A percentile compares a stretch with the other conserved stretches of the same genome.
phyloP scores from a whole-genome alignment of 805 yeast species.

The Saccharomyces cerevisiae region DNA sequence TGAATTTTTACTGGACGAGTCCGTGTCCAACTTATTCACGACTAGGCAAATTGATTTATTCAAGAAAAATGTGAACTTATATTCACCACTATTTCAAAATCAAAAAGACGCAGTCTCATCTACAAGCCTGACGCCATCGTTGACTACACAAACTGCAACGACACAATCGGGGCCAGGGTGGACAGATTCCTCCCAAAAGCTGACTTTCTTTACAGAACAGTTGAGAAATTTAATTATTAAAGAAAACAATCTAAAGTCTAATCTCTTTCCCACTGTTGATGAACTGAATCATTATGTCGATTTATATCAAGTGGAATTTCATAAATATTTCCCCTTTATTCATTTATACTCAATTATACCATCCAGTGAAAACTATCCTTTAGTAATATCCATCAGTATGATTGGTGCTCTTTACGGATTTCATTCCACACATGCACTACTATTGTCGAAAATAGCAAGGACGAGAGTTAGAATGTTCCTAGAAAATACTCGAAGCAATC shows the following conservation, averaged over 20 bases:
- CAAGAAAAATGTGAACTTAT: constrained; percentile 32
- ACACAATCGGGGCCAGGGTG: not conserved
- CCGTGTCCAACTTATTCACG: constrained; percentile 53
- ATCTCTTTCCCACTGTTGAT: constrained; percentile 64
- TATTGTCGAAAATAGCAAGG: constrained; percentile 60
- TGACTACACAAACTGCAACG: not conserved
- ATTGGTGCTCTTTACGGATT: constrained; percentile 83
- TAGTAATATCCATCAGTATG: constrained; percentile 73
- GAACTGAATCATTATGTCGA: constrained; percentile 71
- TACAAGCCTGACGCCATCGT: not conserved
- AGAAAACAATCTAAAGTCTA: constrained; percentile 44
- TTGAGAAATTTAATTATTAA: constrained; percentile 47
- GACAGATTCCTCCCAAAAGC: not conserved
- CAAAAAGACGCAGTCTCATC: constrained; percentile 4
- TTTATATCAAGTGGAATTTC: constrained; percentile 71
- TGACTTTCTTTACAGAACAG: constrained; percentile 38
- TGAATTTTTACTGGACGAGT: constrained; percentile 16
- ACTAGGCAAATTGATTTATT: constrained; percentile 60
- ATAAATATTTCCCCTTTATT: constrained; percentile 55
- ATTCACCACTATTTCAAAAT: constrained; percentile 10
- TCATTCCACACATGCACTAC: constrained; percentile 67
- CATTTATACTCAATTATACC: constrained; percentile 55
- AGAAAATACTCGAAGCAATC: constrained; percentile 33
- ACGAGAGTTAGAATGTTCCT: constrained; percentile 57
- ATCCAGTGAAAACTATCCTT: constrained; percentile 45